Percentiles rank a stretch among this genome's conserved stretches.
Conservation (phyloP, 2,329 filamentous ascomycete species). For the Sporothrix inflata region DNA sequence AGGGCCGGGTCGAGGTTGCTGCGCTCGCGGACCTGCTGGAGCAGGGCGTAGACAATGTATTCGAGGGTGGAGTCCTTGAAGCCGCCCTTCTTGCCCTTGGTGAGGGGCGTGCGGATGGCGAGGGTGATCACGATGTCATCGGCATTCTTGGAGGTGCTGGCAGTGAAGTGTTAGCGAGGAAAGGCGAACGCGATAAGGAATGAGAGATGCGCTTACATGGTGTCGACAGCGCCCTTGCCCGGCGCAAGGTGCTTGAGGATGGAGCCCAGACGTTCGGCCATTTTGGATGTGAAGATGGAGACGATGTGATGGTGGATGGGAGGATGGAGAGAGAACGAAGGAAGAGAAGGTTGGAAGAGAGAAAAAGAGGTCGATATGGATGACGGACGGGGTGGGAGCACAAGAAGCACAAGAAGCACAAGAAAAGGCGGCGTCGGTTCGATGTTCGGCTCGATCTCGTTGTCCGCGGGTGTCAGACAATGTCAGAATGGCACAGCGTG, state of each 20-base stretch:
- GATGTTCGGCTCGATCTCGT: constrained; percentile 1
- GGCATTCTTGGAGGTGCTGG: constrained; percentile 85
- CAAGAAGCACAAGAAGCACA: neutral
- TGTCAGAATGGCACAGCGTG: neutral
- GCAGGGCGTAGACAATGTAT: constrained; percentile 78
- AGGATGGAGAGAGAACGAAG: neutral
- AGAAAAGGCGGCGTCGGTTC: constrained; percentile 16
- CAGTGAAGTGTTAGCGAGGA: constrained; percentile 31
- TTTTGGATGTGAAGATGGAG: constrained; percentile 25
- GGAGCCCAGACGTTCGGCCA: constrained; percentile 81
- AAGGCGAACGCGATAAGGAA: neutral
- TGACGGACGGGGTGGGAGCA: neutral
- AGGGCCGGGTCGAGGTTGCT: constrained; percentile 78
- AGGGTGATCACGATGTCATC: constrained; percentile 97
- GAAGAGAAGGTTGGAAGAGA: neutral
- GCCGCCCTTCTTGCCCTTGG: constrained; percentile 87
- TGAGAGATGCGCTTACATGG: constrained; percentile 62
- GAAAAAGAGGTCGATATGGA: neutral
- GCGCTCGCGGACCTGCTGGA: constrained; percentile 74
- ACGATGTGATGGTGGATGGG: neutral
- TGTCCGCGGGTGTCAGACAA: neutral
- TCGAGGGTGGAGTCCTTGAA: constrained; percentile 95
- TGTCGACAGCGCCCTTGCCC: constrained; percentile 65
- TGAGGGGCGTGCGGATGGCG: constrained; percentile 83
- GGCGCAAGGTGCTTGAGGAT: constrained; percentile 86